A percentile compares a stretch with the other conserved stretches of the same genome.
These are phyloP conservation scores for Helenozyma rhizophorensis DNA, from an alignment of 805 yeast genomes.

Conservation along the genomic window DNA sequence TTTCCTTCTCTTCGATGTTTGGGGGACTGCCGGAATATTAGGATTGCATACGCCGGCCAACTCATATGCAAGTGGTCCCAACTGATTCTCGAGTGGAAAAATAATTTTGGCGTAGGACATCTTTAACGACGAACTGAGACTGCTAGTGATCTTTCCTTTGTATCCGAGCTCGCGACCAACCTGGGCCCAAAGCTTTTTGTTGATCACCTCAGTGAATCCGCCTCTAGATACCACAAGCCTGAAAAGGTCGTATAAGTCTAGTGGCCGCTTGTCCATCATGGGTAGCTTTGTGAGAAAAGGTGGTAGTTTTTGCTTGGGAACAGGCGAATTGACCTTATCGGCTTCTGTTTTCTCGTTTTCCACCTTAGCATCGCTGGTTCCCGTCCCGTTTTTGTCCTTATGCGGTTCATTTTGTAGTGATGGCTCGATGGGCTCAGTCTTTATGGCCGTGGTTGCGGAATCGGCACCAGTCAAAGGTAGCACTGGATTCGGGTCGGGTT, in stretches of 20 bases:
- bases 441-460: too few relatives aligned
- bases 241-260: constrained; percentile 60
- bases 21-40: neutral
- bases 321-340: too few relatives aligned
- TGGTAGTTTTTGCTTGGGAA: constrained; percentile 9
- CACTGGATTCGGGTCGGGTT: too few relatives aligned
- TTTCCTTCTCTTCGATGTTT: constrained; percentile 5
- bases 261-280: constrained; percentile 57
- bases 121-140: constrained; percentile 63
- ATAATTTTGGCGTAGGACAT: constrained; percentile 48
- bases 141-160: constrained; percentile 66
- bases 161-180: constrained; percentile 79
- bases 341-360: too few relatives aligned
- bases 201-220: constrained; percentile 61
- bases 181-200: constrained; percentile 74
- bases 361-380: too few relatives aligned
- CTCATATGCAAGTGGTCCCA: constrained; percentile 11
- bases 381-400: too few relatives aligned
- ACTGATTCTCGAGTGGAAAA: constrained; percentile 26
- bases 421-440: too few relatives aligned
- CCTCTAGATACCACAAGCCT: constrained; percentile 60
- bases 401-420: too few relatives aligned
- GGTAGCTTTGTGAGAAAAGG: constrained; percentile 48
- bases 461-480: too few relatives aligned
- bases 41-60: constrained; percentile 1